These are phyloP conservation scores for Allomyces javanicus DNA, from an alignment of 192 early-diverging fungal genomes.

Conservation along the genomic window DNA sequence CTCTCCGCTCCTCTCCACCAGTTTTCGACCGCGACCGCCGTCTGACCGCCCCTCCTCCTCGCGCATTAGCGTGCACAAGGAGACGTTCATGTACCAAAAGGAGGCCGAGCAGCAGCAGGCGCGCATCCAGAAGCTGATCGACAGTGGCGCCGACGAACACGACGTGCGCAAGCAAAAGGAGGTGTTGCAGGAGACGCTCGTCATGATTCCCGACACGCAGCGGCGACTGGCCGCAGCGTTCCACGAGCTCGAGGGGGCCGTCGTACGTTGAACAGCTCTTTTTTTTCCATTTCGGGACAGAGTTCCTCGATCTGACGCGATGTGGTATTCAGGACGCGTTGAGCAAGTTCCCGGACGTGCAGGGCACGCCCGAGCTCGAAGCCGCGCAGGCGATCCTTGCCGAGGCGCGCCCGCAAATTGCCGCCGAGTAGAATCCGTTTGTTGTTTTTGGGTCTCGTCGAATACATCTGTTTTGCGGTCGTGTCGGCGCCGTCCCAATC, in stretches of 20 bases:
- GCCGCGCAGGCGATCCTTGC: background rate
- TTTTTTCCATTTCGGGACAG: background rate
- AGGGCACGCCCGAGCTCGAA: background rate
- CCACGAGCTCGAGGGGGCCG: conserved; percentile 19
- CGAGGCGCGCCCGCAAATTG: background rate
- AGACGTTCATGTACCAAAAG: conserved; percentile 23
- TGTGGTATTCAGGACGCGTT: background rate
- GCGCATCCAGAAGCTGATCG: conserved; percentile 29
- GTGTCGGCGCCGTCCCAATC: too few relatives aligned
- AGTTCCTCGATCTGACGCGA: background rate
- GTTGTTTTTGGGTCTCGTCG: too few relatives aligned
- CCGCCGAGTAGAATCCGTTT: background rate
- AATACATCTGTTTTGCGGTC: too few relatives aligned
- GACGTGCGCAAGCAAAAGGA: conserved; percentile 42
- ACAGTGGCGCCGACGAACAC: conserved; percentile 25
- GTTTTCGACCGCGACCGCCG: background rate
- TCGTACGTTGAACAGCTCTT: conserved; percentile 14
- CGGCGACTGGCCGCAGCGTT: conserved; percentile 23
- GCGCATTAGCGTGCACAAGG: conserved; percentile 22
- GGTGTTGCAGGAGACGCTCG: conserved; percentile 34
- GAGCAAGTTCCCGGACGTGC: background rate
- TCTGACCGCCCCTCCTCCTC: background rate
- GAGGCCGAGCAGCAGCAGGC: conserved; percentile 25
- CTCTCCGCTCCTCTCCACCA: background rate
- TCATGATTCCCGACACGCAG: conserved; percentile 39